phyloP scores from a whole-genome alignment of 2,329 filamentous ascomycete genomes.

The Xylariaceae sp. region DNA sequence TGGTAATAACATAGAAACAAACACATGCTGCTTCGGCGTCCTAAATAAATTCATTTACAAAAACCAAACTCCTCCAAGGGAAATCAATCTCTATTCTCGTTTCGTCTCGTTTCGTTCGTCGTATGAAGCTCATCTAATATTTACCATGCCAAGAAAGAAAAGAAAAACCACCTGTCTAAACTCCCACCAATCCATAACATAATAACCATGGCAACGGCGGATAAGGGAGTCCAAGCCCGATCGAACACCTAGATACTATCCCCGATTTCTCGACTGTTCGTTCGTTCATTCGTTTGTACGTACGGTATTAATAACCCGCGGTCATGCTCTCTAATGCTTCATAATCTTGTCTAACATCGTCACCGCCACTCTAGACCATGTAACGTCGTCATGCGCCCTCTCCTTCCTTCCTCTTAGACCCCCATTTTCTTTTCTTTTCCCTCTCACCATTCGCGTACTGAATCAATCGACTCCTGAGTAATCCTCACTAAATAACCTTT shows the following conservation, averaged over 20 bases:
- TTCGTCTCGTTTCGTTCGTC: no score
- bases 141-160: constrained; percentile 11
- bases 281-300: no score
- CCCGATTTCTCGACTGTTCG: no score
- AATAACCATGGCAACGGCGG: neutral
- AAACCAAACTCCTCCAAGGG: constrained; percentile 3
- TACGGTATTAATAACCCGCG: neutral
- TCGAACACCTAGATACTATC: neutral
- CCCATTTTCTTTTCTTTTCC: neutral
- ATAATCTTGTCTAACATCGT: constrained; percentile 5
- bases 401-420: neutral
- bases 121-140: constrained; percentile 9
- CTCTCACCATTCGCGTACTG: neutral
- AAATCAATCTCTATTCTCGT: constrained; percentile 12
- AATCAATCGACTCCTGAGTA: constrained; percentile 4
- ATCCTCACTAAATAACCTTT: constrained; percentile 1
- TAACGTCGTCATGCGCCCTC: constrained; percentile 2
- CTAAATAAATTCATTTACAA: neutral
- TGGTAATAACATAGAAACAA: neutral
- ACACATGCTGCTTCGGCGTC: no score
- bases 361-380: constrained; percentile 11
- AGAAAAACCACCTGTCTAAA: constrained; percentile 8
- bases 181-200: constrained; percentile 3
- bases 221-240: constrained; percentile 3
- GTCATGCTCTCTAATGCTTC: neutral